Percentiles rank a stretch among this genome's conserved stretches.
phyloP scores from a whole-genome alignment of 495 filamentous ascomycete species.

The Stereocaulon alpinum region DNA sequence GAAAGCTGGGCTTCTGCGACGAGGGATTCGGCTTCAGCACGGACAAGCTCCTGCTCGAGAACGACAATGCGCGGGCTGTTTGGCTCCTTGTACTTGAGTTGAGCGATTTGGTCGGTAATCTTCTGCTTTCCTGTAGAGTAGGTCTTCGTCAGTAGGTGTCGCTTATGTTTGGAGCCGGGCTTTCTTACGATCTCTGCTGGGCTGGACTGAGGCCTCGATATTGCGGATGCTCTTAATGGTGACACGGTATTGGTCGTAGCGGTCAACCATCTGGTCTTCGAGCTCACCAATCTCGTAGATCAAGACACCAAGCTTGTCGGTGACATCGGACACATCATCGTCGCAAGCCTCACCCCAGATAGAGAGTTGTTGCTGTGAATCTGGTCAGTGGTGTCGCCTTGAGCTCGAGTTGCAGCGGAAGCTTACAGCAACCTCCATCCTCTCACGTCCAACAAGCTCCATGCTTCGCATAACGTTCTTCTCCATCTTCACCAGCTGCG shows the following conservation, averaged over 20 bases:
- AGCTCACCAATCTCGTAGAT: constrained; percentile 98
- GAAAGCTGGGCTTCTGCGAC: constrained; percentile 96
- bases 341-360: constrained; percentile 96
- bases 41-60: constrained; percentile 95
- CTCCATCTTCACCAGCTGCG: constrained; percentile 98
- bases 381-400: constrained; percentile 22
- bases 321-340: constrained; percentile 97
- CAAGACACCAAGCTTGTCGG: constrained; percentile 94
- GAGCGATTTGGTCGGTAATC: constrained; percentile 97
- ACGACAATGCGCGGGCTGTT: constrained; percentile 96
- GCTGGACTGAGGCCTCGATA: constrained; percentile 96
- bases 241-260: constrained; percentile 97
- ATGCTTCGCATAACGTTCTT: constrained; percentile 99
- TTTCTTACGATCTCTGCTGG: constrained; percentile 83
- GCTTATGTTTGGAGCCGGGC: not conserved
- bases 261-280: constrained; percentile 94
- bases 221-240: constrained; percentile 99
- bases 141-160: not conserved
- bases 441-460: constrained; percentile 86
- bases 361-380: constrained; percentile 81
- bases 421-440: constrained; percentile 94
- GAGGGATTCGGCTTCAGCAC: constrained; percentile 94
- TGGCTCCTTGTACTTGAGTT: constrained; percentile 98
- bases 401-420: not conserved
- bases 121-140: constrained; percentile 72